Evolutionary conservation across 306 rosid species (phyloP).

Genomic region (Biancaea sappan): DNA sequence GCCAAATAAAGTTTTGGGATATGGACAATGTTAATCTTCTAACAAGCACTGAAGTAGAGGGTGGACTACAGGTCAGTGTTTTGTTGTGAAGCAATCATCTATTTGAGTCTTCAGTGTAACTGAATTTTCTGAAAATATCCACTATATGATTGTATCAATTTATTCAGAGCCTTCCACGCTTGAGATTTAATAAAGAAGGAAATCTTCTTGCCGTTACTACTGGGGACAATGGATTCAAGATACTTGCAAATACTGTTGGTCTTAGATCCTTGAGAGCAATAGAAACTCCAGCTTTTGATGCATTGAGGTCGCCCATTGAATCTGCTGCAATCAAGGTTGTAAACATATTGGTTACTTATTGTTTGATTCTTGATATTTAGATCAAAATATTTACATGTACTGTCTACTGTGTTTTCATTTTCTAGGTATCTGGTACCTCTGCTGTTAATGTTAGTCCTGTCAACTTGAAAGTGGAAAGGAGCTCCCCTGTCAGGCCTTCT

Average conservation of each 20-base stretch:
- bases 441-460: constrained; percentile 57
- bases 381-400: background rate
- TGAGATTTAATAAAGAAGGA: constrained; percentile 86
- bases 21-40: constrained; percentile 62
- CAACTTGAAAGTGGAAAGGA: constrained; percentile 78
- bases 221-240: constrained; percentile 70
- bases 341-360: constrained; percentile 16
- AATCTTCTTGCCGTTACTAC: constrained; percentile 86
- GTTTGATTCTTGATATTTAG: constrained; percentile 23
- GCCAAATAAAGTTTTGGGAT: constrained; percentile 89
- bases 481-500: constrained; percentile 77
- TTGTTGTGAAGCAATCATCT: background rate
- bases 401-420: constrained; percentile 13
- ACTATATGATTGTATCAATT: constrained; percentile 32
- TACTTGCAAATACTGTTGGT: constrained; percentile 77
- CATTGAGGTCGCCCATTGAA: constrained; percentile 70
- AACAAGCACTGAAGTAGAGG: constrained; percentile 66
- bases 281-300: constrained; percentile 69
- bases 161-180: constrained; percentile 76
- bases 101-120: constrained; percentile 23
- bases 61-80: constrained; percentile 74
- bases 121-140: background rate
- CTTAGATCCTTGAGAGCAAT: constrained; percentile 57
- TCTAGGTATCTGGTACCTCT: constrained; percentile 66
- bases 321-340: constrained; percentile 68